Conservation (phyloP, 768 basidiomycete genomes). For the Hemileccinum rubropunctum region DNA sequence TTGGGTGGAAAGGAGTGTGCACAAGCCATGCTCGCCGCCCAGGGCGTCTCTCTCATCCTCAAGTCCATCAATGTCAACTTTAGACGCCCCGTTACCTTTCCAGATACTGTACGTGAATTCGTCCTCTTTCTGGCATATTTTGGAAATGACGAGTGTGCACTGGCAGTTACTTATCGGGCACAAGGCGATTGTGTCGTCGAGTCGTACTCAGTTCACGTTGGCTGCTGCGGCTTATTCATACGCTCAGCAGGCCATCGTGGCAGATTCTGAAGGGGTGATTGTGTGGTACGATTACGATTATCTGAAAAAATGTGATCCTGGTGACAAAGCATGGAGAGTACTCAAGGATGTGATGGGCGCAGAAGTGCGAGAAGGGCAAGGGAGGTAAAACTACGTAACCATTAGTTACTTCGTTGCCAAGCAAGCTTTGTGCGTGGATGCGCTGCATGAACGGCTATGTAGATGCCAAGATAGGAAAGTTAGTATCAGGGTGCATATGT, state of each 20-base stretch:
- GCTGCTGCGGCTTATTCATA: constrained; percentile 62
- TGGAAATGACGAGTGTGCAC: neutral
- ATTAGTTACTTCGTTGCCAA: too few relatives aligned
- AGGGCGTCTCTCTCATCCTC: constrained; percentile 71
- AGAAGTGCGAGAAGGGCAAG: constrained; percentile 18
- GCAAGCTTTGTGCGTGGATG: too few relatives aligned
- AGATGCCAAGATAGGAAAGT: too few relatives aligned
- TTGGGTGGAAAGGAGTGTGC: constrained; percentile 58
- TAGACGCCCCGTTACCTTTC: constrained; percentile 69
- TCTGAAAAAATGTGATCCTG: constrained; percentile 62
- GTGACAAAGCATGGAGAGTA: constrained; percentile 42
- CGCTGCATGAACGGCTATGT: too few relatives aligned
- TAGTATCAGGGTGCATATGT: too few relatives aligned
- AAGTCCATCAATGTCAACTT: constrained; percentile 69
- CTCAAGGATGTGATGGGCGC: constrained; percentile 21
- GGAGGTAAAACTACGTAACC: neutral
- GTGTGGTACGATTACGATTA: constrained; percentile 81
- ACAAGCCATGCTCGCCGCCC: constrained; percentile 55
- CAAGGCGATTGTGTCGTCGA: constrained; percentile 41
- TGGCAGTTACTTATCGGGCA: constrained; percentile 73
- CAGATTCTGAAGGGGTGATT: constrained; percentile 58
- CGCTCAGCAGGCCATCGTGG: constrained; percentile 58
- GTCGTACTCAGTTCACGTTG: constrained; percentile 46
- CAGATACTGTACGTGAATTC: constrained; percentile 59
- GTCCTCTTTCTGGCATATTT: neutral